These are phyloP conservation scores for Gliomastix tumulicola DNA, from an alignment of 2,329 filamentous ascomycete species.

Conservation along the genomic window DNA sequence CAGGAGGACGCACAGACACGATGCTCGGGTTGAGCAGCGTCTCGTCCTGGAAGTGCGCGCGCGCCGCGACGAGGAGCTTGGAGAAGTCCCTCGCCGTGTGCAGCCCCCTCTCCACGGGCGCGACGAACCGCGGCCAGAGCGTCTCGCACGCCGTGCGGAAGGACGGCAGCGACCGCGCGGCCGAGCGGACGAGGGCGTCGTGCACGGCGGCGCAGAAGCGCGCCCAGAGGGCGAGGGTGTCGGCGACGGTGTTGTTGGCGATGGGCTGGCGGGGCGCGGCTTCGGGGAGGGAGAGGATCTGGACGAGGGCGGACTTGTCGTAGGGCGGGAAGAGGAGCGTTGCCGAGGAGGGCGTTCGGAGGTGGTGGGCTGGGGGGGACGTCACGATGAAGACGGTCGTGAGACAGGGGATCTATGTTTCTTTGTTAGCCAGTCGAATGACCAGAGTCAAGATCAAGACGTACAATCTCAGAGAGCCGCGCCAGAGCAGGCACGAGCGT, in stretches of 20 bases:
- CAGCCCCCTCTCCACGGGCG: conserved; percentile 68
- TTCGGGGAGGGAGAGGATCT: conserved; percentile 67
- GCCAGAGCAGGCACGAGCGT: conserved; percentile 78
- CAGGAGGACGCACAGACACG: conserved; percentile 22
- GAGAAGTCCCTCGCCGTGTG: conserved; percentile 76
- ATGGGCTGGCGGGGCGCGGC: conserved; percentile 30
- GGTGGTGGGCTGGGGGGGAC: conserved; percentile 59
- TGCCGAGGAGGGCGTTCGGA: conserved; percentile 64
- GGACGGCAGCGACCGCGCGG: conserved; percentile 69
- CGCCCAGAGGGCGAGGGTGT: conserved; percentile 65
- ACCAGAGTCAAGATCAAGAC: conserved; percentile 22
- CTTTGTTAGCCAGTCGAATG: too few species aligned
- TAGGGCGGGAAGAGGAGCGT: conserved; percentile 83
- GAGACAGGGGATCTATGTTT: conserved; percentile 70
- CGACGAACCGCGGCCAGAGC: conserved; percentile 81
- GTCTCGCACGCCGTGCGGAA: conserved; percentile 64
- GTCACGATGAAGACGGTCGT: conserved; percentile 73
- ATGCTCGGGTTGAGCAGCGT: conserved; percentile 61
- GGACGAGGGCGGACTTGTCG: conserved; percentile 69
- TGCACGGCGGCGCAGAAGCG: conserved; percentile 80
- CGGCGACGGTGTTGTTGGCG: conserved; percentile 41
- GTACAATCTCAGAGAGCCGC: conserved; percentile 71
- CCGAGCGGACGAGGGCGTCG: conserved; percentile 76
- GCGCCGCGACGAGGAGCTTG: conserved; percentile 66
- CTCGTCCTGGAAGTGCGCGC: conserved; percentile 67